Evolutionary conservation across 116 monocot species (phyloP).

Genomic region (Posidonia oceanica): DNA sequence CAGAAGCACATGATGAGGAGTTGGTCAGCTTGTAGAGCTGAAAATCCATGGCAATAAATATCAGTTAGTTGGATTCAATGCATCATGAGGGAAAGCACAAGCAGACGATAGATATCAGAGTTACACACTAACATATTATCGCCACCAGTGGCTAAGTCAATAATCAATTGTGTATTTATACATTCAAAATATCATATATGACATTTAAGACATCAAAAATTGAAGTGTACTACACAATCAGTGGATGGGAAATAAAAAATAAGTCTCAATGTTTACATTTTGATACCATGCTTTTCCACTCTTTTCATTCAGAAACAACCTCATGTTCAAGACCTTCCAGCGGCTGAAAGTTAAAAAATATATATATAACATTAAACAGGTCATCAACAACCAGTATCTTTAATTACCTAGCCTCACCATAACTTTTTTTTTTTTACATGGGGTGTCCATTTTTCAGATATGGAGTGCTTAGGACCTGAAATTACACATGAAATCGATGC

Average conservation of each 20-base stretch:
- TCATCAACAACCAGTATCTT: neutral
- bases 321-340: slow-evolving; percentile 90
- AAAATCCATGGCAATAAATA: too few species aligned
- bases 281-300: slow-evolving; percentile 84
- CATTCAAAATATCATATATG: too few species aligned
- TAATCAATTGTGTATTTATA: too few species aligned
- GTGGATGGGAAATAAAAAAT: neutral
- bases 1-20: too few species aligned
- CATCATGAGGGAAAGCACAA: too few species aligned
- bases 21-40: too few species aligned
- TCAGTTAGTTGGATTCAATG: too few species aligned
- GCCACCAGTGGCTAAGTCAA: too few species aligned
- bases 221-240: neutral
- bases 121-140: too few species aligned
- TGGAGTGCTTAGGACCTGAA: slow-evolving; percentile 61
- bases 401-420: too few species aligned
- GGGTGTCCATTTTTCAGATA: slow-evolving; percentile 54
- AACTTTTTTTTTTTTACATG: slow-evolving; percentile 3
- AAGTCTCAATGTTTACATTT: slow-evolving; percentile 27
- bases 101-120: too few species aligned
- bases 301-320: slow-evolving; percentile 69
- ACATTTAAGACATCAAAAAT: neutral
- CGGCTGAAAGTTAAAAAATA: slow-evolving; percentile 29
- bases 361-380: neutral
- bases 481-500: neutral